A percentile compares a stretch with the other conserved stretches of the same genome.
These are phyloP conservation scores for Hyaloscypha finlandica DNA, from an alignment of 495 filamentous ascomycete species.

Conservation along the genomic window DNA sequence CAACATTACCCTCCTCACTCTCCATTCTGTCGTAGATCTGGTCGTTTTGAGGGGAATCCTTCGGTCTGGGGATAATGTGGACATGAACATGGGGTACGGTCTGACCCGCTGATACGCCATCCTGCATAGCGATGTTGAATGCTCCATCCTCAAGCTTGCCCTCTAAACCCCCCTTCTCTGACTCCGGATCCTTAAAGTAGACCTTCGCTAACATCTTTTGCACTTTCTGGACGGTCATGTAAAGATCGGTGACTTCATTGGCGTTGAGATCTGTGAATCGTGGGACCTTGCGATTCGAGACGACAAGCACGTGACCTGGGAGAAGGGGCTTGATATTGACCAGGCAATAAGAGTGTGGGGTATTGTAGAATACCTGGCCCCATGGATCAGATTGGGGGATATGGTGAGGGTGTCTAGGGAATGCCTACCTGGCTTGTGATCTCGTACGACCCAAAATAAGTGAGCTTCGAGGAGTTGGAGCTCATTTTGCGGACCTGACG, in stretches of 20 bases:
- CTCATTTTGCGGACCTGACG: conserved; percentile 10
- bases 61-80: conserved; percentile 83
- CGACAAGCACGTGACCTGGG: conserved; percentile 89
- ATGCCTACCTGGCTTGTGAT: conserved; percentile 59
- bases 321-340: conserved; percentile 95
- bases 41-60: conserved; percentile 51
- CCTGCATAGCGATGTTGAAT: conserved; percentile 92
- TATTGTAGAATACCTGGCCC: conserved; percentile 77
- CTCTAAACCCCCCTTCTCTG: background rate
- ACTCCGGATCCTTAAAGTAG: conserved; percentile 48
- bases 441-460: conserved; percentile 65
- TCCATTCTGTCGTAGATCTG: conserved; percentile 81
- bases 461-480: conserved; percentile 31
- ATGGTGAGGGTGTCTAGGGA: background rate
- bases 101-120: conserved; percentile 87
- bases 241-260: conserved; percentile 80
- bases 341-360: conserved; percentile 76
- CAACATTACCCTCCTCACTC: conserved; percentile 83
- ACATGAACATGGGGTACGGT: conserved; percentile 88
- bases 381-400: background rate
- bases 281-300: conserved; percentile 61
- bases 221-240: conserved; percentile 78
- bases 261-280: conserved; percentile 75
- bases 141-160: conserved; percentile 45
- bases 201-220: conserved; percentile 74